phyloP scores from a whole-genome alignment of 2,329 filamentous ascomycete species.

The Phaeomoniella chlamydospora region DNA sequence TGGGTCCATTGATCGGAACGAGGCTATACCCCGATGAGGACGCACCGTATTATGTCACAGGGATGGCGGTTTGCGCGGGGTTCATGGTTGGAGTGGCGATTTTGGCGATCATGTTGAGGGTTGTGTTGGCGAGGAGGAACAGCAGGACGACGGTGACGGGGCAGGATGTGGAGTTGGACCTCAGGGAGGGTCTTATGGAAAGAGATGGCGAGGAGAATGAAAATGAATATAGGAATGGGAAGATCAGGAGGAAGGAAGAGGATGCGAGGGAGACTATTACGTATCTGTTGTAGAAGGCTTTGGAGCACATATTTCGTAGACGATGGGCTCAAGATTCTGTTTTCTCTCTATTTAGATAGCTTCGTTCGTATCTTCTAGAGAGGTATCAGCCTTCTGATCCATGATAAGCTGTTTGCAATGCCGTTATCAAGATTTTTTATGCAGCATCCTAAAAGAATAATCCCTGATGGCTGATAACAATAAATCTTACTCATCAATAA shows the following conservation, averaged over 20 bases:
- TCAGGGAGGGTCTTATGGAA: neutral
- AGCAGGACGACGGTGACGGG: conserved; percentile 18
- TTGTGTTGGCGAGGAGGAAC: conserved; percentile 40
- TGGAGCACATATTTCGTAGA: too few relatives aligned
- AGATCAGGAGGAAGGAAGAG: neutral
- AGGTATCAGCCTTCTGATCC: too few relatives aligned
- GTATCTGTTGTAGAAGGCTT: too few relatives aligned
- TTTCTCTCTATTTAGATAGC: too few relatives aligned
- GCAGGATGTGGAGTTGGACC: neutral
- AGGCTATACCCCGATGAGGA: conserved; percentile 47
- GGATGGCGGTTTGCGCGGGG: conserved; percentile 47
- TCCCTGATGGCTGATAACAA: too few relatives aligned
- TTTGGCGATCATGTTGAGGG: conserved; percentile 38
- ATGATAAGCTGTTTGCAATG: too few relatives aligned
- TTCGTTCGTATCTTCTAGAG: too few relatives aligned
- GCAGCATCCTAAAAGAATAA: too few relatives aligned
- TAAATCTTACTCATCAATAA: too few relatives aligned
- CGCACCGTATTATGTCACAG: conserved; percentile 45
- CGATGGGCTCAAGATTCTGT: too few relatives aligned
- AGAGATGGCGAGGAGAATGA: neutral
- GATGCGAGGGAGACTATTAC: too few relatives aligned
- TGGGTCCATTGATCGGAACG: conserved; percentile 58
- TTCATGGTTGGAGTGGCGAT: conserved; percentile 49
- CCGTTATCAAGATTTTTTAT: too few relatives aligned
- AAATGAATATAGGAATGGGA: neutral